These are phyloP conservation scores for Trichosporon sp. DNA, from an alignment of 1,284 basidiomycete genomes.

Conservation along the genomic window DNA sequence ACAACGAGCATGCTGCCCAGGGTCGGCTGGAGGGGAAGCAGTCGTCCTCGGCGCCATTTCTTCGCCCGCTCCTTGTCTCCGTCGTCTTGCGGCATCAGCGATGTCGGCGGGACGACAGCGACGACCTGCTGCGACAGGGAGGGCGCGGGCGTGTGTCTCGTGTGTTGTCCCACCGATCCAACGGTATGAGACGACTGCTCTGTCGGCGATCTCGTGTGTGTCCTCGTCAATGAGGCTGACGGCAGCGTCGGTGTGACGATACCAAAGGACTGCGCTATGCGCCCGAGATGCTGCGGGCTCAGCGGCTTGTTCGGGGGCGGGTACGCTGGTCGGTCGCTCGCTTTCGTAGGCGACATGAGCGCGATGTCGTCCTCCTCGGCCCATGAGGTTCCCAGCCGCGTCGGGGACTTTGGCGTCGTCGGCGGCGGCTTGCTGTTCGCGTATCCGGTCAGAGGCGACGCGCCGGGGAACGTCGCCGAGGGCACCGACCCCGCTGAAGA, in stretches of 20 bases:
- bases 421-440: conserved; percentile 11
- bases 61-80: conserved; percentile 33
- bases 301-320: conserved; percentile 47
- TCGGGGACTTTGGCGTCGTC: conserved; percentile 11
- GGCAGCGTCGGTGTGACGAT: conserved; percentile 47
- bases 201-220: conserved; percentile 5
- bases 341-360: conserved; percentile 16
- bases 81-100: conserved; percentile 35
- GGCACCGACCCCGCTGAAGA: background rate
- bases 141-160: conserved; percentile 3
- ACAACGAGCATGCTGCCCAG: conserved; percentile 51
- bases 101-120: conserved; percentile 49
- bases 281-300: conserved; percentile 45
- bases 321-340: conserved; percentile 31
- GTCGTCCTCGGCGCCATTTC: conserved; percentile 49
- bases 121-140: conserved; percentile 35
- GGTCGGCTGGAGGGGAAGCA: conserved; percentile 52
- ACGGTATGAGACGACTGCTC: background rate
- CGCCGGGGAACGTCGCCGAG: conserved; percentile 15
- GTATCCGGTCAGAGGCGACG: conserved; percentile 15
- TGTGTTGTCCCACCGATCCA: background rate
- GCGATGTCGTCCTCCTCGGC: conserved; percentile 15
- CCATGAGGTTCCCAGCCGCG: background rate
- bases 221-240: background rate
- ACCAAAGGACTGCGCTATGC: conserved; percentile 54